These are phyloP conservation scores for Neoscytalidium dimidiatum DNA, from an alignment of 2,329 filamentous ascomycete species.

Conservation along the genomic window DNA sequence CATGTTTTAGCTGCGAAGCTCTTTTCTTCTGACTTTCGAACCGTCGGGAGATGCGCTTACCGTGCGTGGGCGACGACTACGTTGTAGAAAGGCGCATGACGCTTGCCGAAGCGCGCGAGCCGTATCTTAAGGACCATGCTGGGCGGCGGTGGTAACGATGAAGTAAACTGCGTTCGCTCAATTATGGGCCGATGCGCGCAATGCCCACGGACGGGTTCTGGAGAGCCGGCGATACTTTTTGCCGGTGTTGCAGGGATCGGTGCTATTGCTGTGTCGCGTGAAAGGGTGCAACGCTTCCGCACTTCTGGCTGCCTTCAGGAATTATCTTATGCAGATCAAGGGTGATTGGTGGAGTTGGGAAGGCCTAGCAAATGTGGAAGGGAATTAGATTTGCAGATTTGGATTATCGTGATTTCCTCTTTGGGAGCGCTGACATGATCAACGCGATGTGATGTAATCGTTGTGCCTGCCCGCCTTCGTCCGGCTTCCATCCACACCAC, in stretches of 20 bases:
- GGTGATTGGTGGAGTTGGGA: not conserved
- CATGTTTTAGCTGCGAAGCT: not conserved
- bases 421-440: constrained; percentile 6
- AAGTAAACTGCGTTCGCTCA: not conserved
- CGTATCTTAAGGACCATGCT: constrained; percentile 91
- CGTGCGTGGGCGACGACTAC: constrained; percentile 93
- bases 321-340: not conserved
- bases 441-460: constrained; percentile 35
- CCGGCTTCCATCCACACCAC: not conserved
- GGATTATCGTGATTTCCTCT: not conserved
- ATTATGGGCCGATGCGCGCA: not conserved
- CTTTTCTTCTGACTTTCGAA: not conserved
- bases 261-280: not conserved
- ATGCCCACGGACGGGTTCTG: not conserved
- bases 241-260: constrained; percentile 3
- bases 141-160: not conserved
- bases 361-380: not conserved
- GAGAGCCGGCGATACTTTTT: constrained; percentile 4
- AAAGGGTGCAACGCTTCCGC: no score
- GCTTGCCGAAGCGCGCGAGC: constrained; percentile 88
- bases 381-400: not conserved
- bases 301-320: not conserved
- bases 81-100: constrained; percentile 92
- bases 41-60: constrained; percentile 51
- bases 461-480: constrained; percentile 7